phyloP scores from a whole-genome alignment of 2,329 filamentous ascomycete species.

The Aureobasidium musti region DNA sequence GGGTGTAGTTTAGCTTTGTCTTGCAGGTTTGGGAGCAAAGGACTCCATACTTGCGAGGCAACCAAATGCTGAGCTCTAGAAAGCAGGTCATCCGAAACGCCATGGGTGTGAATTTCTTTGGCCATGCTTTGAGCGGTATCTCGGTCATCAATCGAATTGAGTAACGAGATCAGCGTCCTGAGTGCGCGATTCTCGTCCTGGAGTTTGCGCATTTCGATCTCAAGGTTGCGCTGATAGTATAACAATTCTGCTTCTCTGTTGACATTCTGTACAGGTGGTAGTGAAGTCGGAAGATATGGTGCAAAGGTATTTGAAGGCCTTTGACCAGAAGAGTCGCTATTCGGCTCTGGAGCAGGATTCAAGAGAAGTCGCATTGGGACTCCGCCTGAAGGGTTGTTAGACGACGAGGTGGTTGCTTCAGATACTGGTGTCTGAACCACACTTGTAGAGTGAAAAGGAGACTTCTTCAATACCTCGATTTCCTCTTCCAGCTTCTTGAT shows the following conservation, averaged over 20 bases:
- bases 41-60: conserved; percentile 9
- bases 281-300: neutral
- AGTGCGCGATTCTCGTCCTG: conserved; percentile 7
- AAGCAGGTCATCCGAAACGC: conserved; percentile 3
- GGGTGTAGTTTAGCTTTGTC: neutral
- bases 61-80: conserved; percentile 4
- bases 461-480: neutral
- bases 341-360: conserved; percentile 1
- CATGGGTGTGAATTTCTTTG: conserved; percentile 1
- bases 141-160: conserved; percentile 8
- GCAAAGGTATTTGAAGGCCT: neutral
- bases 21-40: neutral
- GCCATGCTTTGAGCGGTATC: neutral
- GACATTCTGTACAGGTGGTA: neutral
- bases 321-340: neutral
- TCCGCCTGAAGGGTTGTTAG: conserved; percentile 3
- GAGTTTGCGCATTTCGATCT: conserved; percentile 4
- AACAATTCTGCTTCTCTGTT: conserved; percentile 5
- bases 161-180: neutral
- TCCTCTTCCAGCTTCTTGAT: conserved; percentile 19
- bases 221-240: neutral
- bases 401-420: neutral
- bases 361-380: conserved; percentile 12
- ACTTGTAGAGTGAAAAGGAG: neutral
- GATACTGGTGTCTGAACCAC: neutral